Conservation (phyloP, 83 land plant genomes). For the Picea abies region DNA sequence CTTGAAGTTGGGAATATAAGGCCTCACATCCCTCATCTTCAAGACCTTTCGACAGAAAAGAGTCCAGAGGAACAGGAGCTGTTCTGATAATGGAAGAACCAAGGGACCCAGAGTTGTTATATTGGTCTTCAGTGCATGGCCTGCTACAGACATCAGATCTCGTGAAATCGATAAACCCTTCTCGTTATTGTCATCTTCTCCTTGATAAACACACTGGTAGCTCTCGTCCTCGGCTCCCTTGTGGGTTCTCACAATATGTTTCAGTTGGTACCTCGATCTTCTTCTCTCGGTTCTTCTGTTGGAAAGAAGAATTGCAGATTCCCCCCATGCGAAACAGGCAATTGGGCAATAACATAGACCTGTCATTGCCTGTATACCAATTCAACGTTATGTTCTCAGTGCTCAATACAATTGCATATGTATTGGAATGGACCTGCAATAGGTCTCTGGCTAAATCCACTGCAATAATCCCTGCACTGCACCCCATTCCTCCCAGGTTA, state of each 20-base stretch:
- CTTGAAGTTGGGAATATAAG: conserved; percentile 76
- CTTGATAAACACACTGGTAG: conserved; percentile 68
- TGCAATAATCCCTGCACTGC: conserved; percentile 62
- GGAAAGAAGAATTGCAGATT: conserved; percentile 64
- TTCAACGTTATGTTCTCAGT: conserved; percentile 70
- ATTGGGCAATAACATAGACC: conserved; percentile 77
- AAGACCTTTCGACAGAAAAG: conserved; percentile 33
- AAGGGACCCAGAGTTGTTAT: conserved; percentile 75
- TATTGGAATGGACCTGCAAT: conserved; percentile 40
- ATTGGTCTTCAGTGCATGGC: conserved; percentile 73
- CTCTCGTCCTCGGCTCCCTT: conserved; percentile 79
- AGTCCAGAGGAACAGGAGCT: conserved; percentile 56
- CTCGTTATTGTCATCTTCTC: conserved; percentile 58
- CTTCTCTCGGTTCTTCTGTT: conserved; percentile 58
- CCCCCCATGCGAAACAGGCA: conserved; percentile 83
- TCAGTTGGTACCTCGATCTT: conserved; percentile 65
- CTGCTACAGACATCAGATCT: conserved; percentile 67
- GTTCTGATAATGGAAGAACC: conserved; percentile 76
- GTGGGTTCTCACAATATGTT: conserved; percentile 75
- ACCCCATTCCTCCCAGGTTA: conserved; percentile 79
- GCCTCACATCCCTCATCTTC: conserved; percentile 28
- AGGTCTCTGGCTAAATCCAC: conserved; percentile 65
- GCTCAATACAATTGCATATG: conserved; percentile 70
- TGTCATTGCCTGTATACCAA: conserved; percentile 67
- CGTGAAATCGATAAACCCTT: conserved; percentile 60